A percentile compares a stretch with the other conserved stretches of the same genome.
These are phyloP conservation scores for Candida rishiriensis DNA, from an alignment of 805 yeast genomes.

Conservation along the genomic window DNA sequence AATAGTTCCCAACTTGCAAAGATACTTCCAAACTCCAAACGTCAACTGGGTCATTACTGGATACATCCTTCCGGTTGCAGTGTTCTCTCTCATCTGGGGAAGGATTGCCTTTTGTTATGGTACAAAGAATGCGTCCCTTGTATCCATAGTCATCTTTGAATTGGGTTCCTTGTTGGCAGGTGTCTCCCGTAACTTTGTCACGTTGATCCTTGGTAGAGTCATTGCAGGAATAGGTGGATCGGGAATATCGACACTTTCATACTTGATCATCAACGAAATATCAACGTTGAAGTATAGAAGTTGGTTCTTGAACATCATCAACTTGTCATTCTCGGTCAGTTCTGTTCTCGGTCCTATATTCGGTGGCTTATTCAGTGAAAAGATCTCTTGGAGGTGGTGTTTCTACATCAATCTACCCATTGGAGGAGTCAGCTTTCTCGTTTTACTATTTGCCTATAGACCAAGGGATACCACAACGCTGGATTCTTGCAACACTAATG, in stretches of 20 bases:
- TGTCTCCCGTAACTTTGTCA: slow-evolving; percentile 45
- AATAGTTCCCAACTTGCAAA: slow-evolving; percentile 44
- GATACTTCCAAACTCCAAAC: slow-evolving; percentile 43
- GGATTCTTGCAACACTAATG: neutral
- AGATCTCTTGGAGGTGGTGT: slow-evolving; percentile 71
- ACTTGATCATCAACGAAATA: slow-evolving; percentile 53
- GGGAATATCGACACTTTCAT: slow-evolving; percentile 56
- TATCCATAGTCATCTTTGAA: slow-evolving; percentile 50
- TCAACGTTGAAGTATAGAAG: slow-evolving; percentile 40
- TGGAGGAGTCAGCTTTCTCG: slow-evolving; percentile 54
- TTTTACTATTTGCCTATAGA: slow-evolving; percentile 21
- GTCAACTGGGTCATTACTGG: slow-evolving; percentile 59
- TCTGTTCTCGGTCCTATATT: slow-evolving; percentile 59
- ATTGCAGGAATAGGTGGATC: slow-evolving; percentile 74
- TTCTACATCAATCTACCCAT: slow-evolving; percentile 67
- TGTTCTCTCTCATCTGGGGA: slow-evolving; percentile 54
- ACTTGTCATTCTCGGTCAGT: slow-evolving; percentile 45
- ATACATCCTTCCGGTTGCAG: slow-evolving; percentile 51
- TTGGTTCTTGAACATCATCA: slow-evolving; percentile 36
- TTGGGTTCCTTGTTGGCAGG: slow-evolving; percentile 62
- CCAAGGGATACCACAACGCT: neutral
- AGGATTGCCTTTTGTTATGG: slow-evolving; percentile 53
- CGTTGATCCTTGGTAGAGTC: slow-evolving; percentile 67
- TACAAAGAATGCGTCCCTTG: slow-evolving; percentile 42
- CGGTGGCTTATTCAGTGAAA: slow-evolving; percentile 53